Base-by-base conservation (phyloP, 2,329 filamentous ascomycete genomes). In the Arthrobotrys musiformis region DNA sequence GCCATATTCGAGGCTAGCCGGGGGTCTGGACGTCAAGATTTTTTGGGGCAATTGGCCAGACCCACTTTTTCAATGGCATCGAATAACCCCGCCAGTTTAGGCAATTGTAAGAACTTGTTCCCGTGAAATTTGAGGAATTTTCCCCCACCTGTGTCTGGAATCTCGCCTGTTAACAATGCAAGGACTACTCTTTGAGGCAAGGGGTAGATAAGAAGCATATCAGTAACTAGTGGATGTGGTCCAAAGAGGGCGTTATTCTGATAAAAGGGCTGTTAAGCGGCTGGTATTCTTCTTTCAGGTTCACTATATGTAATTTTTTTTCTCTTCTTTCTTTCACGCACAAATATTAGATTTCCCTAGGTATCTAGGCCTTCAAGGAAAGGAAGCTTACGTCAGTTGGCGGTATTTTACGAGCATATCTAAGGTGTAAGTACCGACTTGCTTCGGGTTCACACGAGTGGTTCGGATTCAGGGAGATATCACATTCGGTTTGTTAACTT, bases 1-100 rank as follows among this genome's bases (percentile, higher is more conserved):
- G 33, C 15, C 40, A n/a, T 19, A n/a, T 42, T 19, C 15, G n/a
- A 19, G 40, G 8, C 44, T 48, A 48, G 44, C 11, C n/a, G n/a
- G n/a, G n/a, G 19, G 3, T 6, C 44, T 19, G 28, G 37, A 33
- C 11, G 35, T 28, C 26, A 58, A 30, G 37, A 42, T 28, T 56
- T 58, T n/a, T 68, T 37, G 52, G 54, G 52, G 46, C 33, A 30
- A n/a, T n/a, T n/a, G n/a, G 17, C 17, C 11, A 26, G 66, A 54
- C 56, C 66, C 66, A 72, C 67, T 17, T 42, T 62, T 62, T 17
- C 22, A 22, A 37, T 26, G 33, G 48, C 33, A 56, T 67, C 58
- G 62, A 67, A 28, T 58, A 13, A 69, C 64, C 64, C 64, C 22
- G 64, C 58, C 50, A 22, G 35, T 69, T 69, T 69, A 69, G 64